Percentiles rank a stretch among this genome's conserved stretches.
Evolutionary conservation across 768 basidiomycete genomes (phyloP).

Genomic region (Cyclocybe cylindracea): DNA sequence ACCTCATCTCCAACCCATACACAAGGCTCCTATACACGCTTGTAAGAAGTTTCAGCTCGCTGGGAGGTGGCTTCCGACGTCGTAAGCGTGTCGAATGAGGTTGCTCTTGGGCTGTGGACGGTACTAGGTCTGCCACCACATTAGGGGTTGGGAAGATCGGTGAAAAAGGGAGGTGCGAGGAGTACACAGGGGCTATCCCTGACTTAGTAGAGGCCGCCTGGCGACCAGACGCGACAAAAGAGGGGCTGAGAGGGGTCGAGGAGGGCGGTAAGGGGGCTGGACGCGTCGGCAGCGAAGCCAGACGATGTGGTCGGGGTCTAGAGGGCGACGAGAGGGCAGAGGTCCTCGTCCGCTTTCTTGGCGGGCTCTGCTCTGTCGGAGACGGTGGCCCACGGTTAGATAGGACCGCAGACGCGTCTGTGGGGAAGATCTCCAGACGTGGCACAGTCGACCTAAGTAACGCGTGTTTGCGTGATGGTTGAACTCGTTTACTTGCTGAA

Average conservation of each 20-base stretch:
- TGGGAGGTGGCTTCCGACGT: not conserved
- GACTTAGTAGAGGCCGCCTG: not conserved
- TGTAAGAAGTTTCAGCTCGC: constrained; percentile 3
- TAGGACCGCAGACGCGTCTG: not conserved
- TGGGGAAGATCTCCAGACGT: not conserved
- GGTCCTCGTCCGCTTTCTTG: constrained; percentile 12
- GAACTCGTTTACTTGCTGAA: constrained; percentile 13
- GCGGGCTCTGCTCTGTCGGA: constrained; percentile 3
- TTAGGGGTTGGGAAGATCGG: not conserved
- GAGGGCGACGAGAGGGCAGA: constrained; percentile 5
- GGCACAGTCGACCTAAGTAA: constrained; percentile 12
- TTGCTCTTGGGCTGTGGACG: not conserved
- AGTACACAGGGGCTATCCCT: too few species aligned
- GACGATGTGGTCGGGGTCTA: constrained; percentile 2
- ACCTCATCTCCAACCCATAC: constrained; percentile 11
- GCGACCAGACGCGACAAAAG: not conserved
- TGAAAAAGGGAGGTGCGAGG: too few species aligned
- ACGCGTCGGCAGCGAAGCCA: not conserved
- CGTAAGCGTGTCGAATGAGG: not conserved
- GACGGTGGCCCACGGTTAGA: not conserved
- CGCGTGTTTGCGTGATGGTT: constrained; percentile 15
- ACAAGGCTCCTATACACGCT: constrained; percentile 14
- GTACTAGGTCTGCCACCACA: not conserved
- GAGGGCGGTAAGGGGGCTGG: not conserved
- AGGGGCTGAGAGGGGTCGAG: not conserved